Conservation (phyloP, 129 eudicot species). For the Helianthus tuberosus region DNA sequence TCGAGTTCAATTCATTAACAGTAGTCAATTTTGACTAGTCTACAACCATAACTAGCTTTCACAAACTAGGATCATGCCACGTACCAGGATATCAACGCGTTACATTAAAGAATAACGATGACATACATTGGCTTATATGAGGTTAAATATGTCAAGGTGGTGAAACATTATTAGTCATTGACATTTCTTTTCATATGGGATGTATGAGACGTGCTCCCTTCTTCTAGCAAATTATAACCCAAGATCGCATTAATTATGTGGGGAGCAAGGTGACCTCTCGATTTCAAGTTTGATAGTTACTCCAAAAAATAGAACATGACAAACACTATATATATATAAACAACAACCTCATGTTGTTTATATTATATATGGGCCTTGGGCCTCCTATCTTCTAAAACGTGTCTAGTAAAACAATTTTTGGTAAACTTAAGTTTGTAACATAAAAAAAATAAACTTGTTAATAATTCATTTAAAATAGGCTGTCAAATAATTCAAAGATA, state of each 20-base stretch:
- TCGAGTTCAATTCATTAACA: too few relatives aligned
- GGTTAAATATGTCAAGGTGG: too few relatives aligned
- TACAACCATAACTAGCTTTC: too few relatives aligned
- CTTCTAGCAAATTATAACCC: background rate
- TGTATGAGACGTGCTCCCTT: background rate
- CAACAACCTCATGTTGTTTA: constrained; percentile 4
- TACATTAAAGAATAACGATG: too few relatives aligned
- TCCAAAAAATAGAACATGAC: background rate
- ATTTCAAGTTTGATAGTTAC: background rate
- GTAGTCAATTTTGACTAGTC: too few relatives aligned
- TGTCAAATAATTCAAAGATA: too few relatives aligned
- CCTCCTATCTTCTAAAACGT: background rate
- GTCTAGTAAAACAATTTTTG: background rate
- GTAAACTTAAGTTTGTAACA: background rate
- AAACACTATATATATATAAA: background rate
- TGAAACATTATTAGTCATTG: background rate
- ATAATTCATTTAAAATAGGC: too few relatives aligned
- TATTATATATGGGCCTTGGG: background rate
- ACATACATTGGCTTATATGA: too few relatives aligned
- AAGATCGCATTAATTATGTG: background rate
- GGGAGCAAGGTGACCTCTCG: background rate
- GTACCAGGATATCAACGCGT: too few relatives aligned
- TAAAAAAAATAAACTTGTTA: background rate
- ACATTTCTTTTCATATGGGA: background rate
- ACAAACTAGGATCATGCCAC: too few relatives aligned